Evolutionary conservation across 179 eudicot genomes (phyloP).

Genomic region (Beta corolliflora): DNA sequence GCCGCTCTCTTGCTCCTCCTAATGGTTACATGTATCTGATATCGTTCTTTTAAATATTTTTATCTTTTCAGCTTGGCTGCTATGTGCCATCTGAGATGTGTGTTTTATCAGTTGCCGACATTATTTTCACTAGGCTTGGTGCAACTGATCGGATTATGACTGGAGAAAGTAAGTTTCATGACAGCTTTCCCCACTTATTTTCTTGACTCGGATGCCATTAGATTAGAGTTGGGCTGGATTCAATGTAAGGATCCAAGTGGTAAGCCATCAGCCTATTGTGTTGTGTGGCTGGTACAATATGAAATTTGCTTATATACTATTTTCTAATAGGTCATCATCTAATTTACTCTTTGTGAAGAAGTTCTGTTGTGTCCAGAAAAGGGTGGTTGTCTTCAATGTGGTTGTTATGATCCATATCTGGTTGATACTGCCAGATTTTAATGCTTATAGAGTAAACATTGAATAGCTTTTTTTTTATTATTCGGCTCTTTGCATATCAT

Average conservation of each 20-base stretch:
- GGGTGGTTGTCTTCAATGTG: neutral
- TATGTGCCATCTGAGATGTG: conserved; percentile 87
- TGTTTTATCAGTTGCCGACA: conserved; percentile 80
- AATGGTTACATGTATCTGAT: conserved; percentile 1
- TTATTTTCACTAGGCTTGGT: conserved; percentile 95
- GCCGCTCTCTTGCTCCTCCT: neutral
- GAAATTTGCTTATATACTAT: neutral
- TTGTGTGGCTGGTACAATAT: neutral
- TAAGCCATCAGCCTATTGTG: neutral
- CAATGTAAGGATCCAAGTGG: neutral
- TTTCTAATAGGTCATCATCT: neutral
- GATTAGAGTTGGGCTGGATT: neutral
- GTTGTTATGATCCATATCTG: neutral
- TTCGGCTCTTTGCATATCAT: conserved; percentile 1
- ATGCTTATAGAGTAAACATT: no score
- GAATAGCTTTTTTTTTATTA: neutral
- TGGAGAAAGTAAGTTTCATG: conserved; percentile 84
- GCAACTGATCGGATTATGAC: conserved; percentile 97
- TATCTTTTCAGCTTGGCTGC: conserved; percentile 80
- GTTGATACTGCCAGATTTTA: neutral
- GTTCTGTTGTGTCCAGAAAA: neutral
- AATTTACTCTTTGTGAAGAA: neutral
- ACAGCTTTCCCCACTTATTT: conserved; percentile 14
- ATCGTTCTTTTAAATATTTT: conserved; percentile 10
- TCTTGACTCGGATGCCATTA: neutral